Base-by-base conservation (phyloP, 108 stramenopile species). In the Pseudonitzschia multistriata region DNA sequence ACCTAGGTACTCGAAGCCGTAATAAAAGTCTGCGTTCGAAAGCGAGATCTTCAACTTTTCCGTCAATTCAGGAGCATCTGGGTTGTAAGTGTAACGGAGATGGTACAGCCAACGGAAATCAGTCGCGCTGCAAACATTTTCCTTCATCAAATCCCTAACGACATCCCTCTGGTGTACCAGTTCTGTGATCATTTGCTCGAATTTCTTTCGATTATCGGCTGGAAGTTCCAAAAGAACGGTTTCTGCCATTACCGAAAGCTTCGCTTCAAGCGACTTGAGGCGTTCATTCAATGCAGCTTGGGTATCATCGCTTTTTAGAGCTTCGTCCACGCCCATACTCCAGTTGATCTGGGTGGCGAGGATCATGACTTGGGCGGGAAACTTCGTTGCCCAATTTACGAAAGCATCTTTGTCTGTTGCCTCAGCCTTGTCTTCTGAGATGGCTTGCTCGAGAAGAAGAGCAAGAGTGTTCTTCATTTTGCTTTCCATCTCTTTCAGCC, bases 1-100 rank as follows among this genome's bases (percentile, higher is more conserved):
- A 49, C 98, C 98, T 53, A 97, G 85, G 71, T 98, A 99, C 70
- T 99, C 99, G 67, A 96, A 99, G 7, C 99, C 99, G 67, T 99
- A 98, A 64, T 84, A 83, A 57, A 99, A 98, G 49, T 63, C 82
- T 19, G 99, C 97, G 77, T 98, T 97, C 5, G 97, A 96, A 36
- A 99, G 83, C 45, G 84, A 83, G 49, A 98, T 88, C 29, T 72
- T 71, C 8, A 98, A 79, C 67, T 92, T 92, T 35, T 95, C 85
- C 17, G 84, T 79, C 4, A 92, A 68, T 59, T 88, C 81, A 14
- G 78, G 73, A 2, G 91, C 88, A 29, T 80, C 59, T 15, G 94
- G 91, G 71, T 92, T 79, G 77, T 90, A 96, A 21, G 85, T 80
- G 74, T 90, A 96, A n/a, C 97, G 85, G 27, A 97, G 74, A 69